Evolutionary conservation across 163 green algal genomes (phyloP), one percentile per base, ranked within the genome.

Genomic region (Volvox carteri): DNA sequence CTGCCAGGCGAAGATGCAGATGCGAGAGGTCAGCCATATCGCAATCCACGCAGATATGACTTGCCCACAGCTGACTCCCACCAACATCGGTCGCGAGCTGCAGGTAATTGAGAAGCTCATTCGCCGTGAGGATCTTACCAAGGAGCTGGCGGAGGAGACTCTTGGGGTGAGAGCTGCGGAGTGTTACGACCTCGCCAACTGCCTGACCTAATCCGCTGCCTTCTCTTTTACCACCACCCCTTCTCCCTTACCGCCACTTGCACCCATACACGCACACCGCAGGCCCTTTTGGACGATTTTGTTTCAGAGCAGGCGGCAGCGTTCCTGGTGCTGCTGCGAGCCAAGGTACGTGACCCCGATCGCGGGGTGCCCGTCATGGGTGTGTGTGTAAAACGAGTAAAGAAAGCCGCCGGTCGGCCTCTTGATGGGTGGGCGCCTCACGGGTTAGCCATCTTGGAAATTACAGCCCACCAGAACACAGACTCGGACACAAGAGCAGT

Each of bases 241-340:
- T n/a, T n/a, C n/a, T n/a, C n/a, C n/a, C n/a, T n/a, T n/a, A n/a
- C n/a, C n/a, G n/a, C n/a, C n/a, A n/a, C n/a, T n/a, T n/a, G n/a
- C n/a, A n/a, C n/a, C n/a, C n/a, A n/a, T n/a, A n/a, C n/a, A n/a
- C n/a, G n/a, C n/a, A n/a, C n/a, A n/a, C 75, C 48, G 19, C 75
- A 97, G 91, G 83, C 62, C 0, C 86, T 99, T 23, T 86, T 99
- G 46, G 87, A 95, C 11, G 92, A 96, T 19, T 95, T 95, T n/a
- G 84, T 95, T 6, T 78, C 95, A 2, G 94, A 97, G 58, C 98
- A 99, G 90, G 97, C 97, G 14, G 92, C 95, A 5, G 98, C 98
- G 2, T 99, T 99, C 91, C 92, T 99, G 35, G 97, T 98, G 62
- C 95, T 99, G 60, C 94, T 99, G 58, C 94, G 96, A 12, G 96